phyloP scores from a whole-genome alignment of 768 basidiomycete species.

The Psilocybe cubensis region DNA sequence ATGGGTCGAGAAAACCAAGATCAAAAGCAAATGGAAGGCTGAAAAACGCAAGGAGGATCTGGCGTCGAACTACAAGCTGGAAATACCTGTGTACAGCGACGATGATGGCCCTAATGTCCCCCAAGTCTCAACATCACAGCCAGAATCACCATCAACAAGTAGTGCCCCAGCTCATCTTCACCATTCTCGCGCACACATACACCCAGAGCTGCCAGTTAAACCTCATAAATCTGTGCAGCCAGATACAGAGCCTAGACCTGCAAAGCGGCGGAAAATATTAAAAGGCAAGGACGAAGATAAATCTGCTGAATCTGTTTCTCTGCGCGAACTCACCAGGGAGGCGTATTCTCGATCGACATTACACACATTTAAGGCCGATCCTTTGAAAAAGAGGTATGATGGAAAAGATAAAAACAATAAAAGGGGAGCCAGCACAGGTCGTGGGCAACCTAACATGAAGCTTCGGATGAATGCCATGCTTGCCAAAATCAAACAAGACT shows the following conservation, averaged over 20 bases:
- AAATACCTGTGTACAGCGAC: constrained; percentile 20
- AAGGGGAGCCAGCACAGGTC: constrained; percentile 36
- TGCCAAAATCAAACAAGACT: constrained; percentile 79
- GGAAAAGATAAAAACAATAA: constrained; percentile 15
- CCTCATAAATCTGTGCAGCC: constrained; percentile 4
- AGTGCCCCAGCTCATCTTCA: constrained; percentile 15
- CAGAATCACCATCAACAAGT: not conserved
- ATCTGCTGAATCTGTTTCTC: constrained; percentile 34
- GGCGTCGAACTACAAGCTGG: constrained; percentile 17
- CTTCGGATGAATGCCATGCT: constrained; percentile 86
- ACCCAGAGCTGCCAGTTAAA: constrained; percentile 24
- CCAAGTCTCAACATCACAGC: constrained; percentile 4
- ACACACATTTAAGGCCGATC: constrained; percentile 59
- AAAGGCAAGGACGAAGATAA: constrained; percentile 18
- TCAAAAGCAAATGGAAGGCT: constrained; percentile 78
- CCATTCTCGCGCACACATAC: constrained; percentile 32
- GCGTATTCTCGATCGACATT: constrained; percentile 65
- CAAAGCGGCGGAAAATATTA: constrained; percentile 19
- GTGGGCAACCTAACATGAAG: constrained; percentile 73
- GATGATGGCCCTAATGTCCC: constrained; percentile 9
- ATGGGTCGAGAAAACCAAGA: constrained; percentile 79
- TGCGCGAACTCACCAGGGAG: constrained; percentile 63
- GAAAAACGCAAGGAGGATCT: constrained; percentile 58
- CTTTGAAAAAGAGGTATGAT: constrained; percentile 27
- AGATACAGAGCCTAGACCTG: constrained; percentile 8